Conservation (phyloP, 2,329 filamentous ascomycete species). For the Aspergillus proliferans region DNA sequence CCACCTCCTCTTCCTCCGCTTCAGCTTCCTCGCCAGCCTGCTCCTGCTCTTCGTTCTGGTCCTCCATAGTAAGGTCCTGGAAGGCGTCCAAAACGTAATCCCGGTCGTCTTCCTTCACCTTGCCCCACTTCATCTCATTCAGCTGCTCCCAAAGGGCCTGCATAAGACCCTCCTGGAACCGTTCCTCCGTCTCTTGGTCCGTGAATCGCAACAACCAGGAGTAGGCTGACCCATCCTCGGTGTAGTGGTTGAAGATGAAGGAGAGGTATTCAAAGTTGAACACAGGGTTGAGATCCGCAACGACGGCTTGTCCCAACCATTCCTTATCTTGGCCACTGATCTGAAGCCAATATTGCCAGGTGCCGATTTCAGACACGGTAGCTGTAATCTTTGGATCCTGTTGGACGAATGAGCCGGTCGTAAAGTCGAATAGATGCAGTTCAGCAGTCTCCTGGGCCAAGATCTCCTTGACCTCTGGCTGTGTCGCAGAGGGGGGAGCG, state of each 20-base stretch:
- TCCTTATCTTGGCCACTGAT: slow-evolving; percentile 68
- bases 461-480: slow-evolving; percentile 65
- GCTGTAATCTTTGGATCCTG: slow-evolving; percentile 71
- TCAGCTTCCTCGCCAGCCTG: slow-evolving; percentile 51
- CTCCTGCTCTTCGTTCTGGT: slow-evolving; percentile 51
- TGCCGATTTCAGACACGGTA: slow-evolving; percentile 75
- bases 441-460: slow-evolving; percentile 72
- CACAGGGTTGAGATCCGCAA: slow-evolving; percentile 91
- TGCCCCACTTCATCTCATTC: slow-evolving; percentile 89
- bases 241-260: slow-evolving; percentile 98
- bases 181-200: slow-evolving; percentile 70
- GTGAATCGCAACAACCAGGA: slow-evolving; percentile 94
- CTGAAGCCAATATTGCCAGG: slow-evolving; percentile 95
- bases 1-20: slow-evolving; percentile 54
- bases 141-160: slow-evolving; percentile 94
- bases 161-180: slow-evolving; percentile 90
- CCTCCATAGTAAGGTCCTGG: slow-evolving; percentile 88
- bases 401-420: slow-evolving; percentile 74
- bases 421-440: slow-evolving; percentile 88
- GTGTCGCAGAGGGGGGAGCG: slow-evolving; percentile 54
- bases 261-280: slow-evolving; percentile 99
- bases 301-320: slow-evolving; percentile 79
- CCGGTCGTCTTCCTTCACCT: slow-evolving; percentile 83
- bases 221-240: slow-evolving; percentile 78
- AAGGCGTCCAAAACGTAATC: slow-evolving; percentile 96